These are phyloP conservation scores for Spergularia azorica DNA, from an alignment of 179 eudicot genomes.

Conservation along the genomic window DNA sequence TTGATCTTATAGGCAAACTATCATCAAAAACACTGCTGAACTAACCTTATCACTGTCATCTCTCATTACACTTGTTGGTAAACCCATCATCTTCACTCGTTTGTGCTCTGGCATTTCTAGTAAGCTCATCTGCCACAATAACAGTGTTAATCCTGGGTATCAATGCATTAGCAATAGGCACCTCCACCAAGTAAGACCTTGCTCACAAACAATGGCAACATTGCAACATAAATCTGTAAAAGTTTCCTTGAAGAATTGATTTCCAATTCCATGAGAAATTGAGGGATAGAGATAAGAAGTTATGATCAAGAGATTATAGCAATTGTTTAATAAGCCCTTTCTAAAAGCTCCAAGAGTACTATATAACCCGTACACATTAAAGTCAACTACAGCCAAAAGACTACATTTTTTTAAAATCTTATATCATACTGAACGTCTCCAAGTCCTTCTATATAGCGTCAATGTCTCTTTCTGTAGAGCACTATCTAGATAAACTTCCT, in stretches of 20 bases:
- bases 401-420: not conserved
- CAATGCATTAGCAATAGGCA: not conserved
- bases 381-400: no score
- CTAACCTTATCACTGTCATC: conserved; percentile 89
- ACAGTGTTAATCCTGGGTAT: conserved; percentile 5
- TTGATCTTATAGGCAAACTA: not conserved
- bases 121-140: conserved; percentile 77
- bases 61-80: conserved; percentile 76
- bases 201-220: not conserved
- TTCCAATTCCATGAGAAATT: not conserved
- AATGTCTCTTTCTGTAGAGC: no score
- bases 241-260: not conserved
- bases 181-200: not conserved
- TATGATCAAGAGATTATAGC: not conserved
- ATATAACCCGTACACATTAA: not conserved
- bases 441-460: not conserved
- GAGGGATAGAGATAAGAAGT: not conserved
- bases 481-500: not conserved
- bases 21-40: not conserved
- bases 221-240: not conserved
- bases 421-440: not conserved
- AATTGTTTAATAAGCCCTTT: not conserved
- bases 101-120: conserved; percentile 69
- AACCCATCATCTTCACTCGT: conserved; percentile 48
- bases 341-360: not conserved